Evolutionary conservation across 83 land plant genomes (phyloP).

Genomic region (Picea abies): DNA sequence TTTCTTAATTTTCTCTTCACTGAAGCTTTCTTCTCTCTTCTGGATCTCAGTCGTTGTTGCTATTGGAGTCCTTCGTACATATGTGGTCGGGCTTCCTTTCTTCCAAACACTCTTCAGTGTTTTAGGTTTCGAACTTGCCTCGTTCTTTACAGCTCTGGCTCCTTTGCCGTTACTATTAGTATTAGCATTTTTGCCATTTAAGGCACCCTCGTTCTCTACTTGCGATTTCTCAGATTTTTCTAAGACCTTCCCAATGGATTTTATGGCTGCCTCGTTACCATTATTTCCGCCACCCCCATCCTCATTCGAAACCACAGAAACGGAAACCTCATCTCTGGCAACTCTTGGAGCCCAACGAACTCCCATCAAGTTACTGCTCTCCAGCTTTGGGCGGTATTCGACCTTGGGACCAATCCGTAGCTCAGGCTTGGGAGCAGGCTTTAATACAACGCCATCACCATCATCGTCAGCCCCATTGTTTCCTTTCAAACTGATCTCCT

Average conservation of each 20-base stretch:
- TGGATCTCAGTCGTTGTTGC: conserved; percentile 20
- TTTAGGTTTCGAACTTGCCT: conserved; percentile 19
- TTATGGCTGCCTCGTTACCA: conserved; percentile 43
- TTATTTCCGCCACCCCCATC: conserved; percentile 22
- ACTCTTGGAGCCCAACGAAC: neutral
- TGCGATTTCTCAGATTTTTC: conserved; percentile 82
- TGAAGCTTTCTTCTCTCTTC: neutral
- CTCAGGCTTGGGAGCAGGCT: conserved; percentile 64
- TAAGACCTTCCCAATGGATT: conserved; percentile 67
- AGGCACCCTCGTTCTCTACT: conserved; percentile 11
- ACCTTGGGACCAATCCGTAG: conserved; percentile 28
- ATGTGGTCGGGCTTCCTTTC: conserved; percentile 61
- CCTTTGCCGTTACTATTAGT: conserved; percentile 9
- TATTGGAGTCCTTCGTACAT: conserved; percentile 31
- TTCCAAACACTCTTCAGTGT: conserved; percentile 71
- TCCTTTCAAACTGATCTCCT: conserved; percentile 26
- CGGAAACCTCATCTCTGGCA: neutral
- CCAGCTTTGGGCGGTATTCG: neutral
- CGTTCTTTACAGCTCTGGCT: conserved; percentile 18
- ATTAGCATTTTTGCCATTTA: neutral
- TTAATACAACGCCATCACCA: conserved; percentile 41
- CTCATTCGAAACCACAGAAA: neutral
- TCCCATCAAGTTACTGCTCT: conserved; percentile 11
- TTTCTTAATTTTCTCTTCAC: conserved; percentile 1
- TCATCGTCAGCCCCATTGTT: neutral